These are phyloP conservation scores for Ilex asprella DNA, from an alignment of 257 asterid species.

Conservation along the genomic window DNA sequence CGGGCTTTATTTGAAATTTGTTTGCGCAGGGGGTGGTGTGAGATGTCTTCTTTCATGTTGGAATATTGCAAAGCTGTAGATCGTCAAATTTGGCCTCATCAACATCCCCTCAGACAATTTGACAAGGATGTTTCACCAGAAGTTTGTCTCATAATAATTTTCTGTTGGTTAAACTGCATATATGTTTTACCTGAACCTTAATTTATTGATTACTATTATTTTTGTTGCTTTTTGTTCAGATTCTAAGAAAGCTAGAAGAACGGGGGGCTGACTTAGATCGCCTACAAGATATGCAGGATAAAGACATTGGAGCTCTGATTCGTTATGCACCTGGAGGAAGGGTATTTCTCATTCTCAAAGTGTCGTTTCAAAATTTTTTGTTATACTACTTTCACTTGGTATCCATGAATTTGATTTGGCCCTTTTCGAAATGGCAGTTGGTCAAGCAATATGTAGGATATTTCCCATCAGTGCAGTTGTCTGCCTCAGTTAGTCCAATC, in stretches of 20 bases:
- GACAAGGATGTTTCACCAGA: constrained; percentile 78
- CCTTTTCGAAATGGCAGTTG: constrained; percentile 42
- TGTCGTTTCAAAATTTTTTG: constrained; percentile 9
- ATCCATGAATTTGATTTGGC: constrained; percentile 15
- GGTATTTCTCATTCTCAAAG: constrained; percentile 39
- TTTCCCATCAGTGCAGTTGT: constrained; percentile 80
- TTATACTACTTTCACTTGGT: constrained; percentile 1
- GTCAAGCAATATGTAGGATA: constrained; percentile 78
- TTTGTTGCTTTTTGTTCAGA: constrained; percentile 34
- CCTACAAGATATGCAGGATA: constrained; percentile 80
- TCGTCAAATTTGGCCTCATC: constrained; percentile 97
- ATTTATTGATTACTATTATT: too few relatives aligned
- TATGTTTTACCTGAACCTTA: too few relatives aligned
- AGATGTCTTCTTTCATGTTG: constrained; percentile 79
- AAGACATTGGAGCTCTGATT: constrained; percentile 88
- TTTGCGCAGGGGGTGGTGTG: constrained; percentile 95
- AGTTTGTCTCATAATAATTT: constrained; percentile 27
- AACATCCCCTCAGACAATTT: constrained; percentile 92
- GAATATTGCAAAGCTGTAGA: constrained; percentile 98
- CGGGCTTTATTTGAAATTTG: constrained; percentile 96
- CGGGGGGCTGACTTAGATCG: constrained; percentile 72
- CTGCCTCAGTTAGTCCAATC: constrained; percentile 95
- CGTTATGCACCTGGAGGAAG: constrained; percentile 96
- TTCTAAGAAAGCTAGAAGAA: constrained; percentile 91
- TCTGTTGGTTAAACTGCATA: constrained; percentile 6